Percentiles rank a stretch among this genome's conserved stretches.
Conservation (phyloP, 2,329 filamentous ascomycete species). For the Amylocarpus encephaloides region DNA sequence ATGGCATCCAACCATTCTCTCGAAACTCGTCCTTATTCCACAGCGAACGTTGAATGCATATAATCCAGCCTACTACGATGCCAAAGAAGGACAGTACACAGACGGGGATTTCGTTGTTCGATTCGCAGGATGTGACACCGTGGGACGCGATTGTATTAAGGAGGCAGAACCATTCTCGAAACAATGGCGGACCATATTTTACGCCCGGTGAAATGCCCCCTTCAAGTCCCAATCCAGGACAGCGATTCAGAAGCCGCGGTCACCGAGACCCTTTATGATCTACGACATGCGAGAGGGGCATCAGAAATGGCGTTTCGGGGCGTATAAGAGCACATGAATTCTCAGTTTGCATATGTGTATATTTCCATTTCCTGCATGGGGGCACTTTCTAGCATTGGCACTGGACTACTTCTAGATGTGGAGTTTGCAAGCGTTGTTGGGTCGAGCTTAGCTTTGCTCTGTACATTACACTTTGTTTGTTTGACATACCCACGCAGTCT, state of each 20-base stretch:
- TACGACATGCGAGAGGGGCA: conserved; percentile 23
- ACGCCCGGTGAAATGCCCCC: conserved; percentile 20
- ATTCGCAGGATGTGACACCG: conserved; percentile 65
- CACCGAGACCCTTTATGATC: conserved; percentile 19
- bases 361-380: conserved; percentile 19
- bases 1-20: conserved; percentile 95
- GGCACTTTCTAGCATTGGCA: conserved; percentile 17
- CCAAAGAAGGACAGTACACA: conserved; percentile 58
- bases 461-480: conserved; percentile 19
- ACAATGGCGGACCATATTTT: conserved; percentile 31
- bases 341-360: conserved; percentile 23
- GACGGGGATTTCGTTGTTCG: conserved; percentile 80
- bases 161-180: conserved; percentile 47
- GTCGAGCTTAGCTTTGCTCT: conserved; percentile 17
- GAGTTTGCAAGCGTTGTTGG: conserved; percentile 23
- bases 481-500: conserved; percentile 26
- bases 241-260: conserved; percentile 16
- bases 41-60: conserved; percentile 82
- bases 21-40: conserved; percentile 82
- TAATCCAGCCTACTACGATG: conserved; percentile 36
- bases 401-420: conserved; percentile 17
- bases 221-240: conserved; percentile 3
- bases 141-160: conserved; percentile 58
- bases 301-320: conserved; percentile 25
- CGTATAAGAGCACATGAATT: conserved; percentile 14